Evolutionary conservation across 495 filamentous ascomycete genomes (phyloP).

Genomic region (Penicillium samsonianum): DNA sequence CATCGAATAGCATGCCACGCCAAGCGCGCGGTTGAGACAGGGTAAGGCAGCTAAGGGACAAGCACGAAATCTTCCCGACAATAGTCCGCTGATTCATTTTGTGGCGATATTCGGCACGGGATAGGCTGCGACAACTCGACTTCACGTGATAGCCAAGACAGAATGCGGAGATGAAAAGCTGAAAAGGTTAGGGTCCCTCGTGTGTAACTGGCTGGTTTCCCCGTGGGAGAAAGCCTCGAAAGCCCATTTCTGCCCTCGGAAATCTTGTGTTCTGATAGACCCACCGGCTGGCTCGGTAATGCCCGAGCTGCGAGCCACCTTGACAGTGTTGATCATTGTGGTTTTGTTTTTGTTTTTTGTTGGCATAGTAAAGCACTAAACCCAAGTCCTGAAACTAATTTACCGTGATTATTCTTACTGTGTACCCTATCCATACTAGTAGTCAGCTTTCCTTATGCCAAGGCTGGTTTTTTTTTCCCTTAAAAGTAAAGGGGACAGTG

Average conservation of each 20-base stretch:
- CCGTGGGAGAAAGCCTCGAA: not conserved
- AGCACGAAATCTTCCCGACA: slow-evolving; percentile 1
- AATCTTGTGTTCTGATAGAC: slow-evolving; percentile 11
- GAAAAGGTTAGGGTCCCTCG: too few species aligned
- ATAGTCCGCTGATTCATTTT: slow-evolving; percentile 3
- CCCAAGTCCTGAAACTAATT: not conserved
- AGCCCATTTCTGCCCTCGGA: not conserved
- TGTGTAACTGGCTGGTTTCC: not conserved
- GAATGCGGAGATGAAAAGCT: slow-evolving; percentile 6
- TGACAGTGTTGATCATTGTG: slow-evolving; percentile 1
- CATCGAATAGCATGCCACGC: slow-evolving; percentile 1
- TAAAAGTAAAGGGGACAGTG: slow-evolving; percentile 2
- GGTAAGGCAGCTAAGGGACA: not conserved
- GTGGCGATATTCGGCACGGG: not conserved
- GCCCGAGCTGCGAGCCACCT: slow-evolving; percentile 8
- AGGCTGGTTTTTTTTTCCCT: not conserved
- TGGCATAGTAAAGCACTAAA: too few species aligned
- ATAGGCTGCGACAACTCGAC: not conserved
- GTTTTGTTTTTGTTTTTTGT: not conserved
- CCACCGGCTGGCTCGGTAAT: slow-evolving; percentile 2
- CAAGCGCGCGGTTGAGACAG: not conserved
- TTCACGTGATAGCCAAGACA: slow-evolving; percentile 1
- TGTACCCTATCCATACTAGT: not conserved
- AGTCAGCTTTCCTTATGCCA: not conserved
- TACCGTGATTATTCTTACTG: not conserved